phyloP scores from a whole-genome alignment of 202 grass and related monocot genomes.

The Zizania palustris region DNA sequence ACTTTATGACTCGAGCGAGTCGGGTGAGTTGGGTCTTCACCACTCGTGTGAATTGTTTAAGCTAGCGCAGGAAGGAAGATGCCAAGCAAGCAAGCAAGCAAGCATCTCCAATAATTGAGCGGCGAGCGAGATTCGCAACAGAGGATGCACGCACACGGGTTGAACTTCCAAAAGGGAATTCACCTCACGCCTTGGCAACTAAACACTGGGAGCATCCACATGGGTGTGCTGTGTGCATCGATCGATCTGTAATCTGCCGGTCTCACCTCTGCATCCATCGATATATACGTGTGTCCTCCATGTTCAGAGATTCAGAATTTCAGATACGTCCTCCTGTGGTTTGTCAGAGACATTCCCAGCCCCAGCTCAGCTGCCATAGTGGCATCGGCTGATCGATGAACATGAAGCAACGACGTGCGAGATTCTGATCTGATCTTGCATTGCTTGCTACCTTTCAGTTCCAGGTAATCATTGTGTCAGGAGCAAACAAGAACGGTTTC shows the following conservation, averaged over 20 bases:
- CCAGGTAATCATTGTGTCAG: constrained; percentile 33
- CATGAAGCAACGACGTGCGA: background rate
- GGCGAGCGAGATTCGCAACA: background rate
- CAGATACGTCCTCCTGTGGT: background rate
- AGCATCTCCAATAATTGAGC: background rate
- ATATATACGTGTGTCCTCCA: background rate
- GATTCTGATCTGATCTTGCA: too few species aligned
- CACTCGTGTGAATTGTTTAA: constrained; percentile 33
- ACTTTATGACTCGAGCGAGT: constrained; percentile 39
- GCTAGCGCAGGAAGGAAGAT: background rate
- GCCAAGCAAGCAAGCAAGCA: too few species aligned
- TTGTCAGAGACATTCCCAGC: background rate
- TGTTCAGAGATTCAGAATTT: background rate
- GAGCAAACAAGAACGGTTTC: constrained; percentile 6
- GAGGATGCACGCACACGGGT: background rate
- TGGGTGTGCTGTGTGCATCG: too few species aligned
- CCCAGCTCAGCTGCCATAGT: background rate
- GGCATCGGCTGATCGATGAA: too few species aligned
- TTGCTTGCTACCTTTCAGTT: background rate
- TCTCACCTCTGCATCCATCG: background rate
- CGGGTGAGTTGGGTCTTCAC: background rate
- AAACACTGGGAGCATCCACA: background rate
- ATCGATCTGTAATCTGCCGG: background rate
- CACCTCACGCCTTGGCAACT: constrained; percentile 6
- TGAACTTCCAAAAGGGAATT: background rate